Percentiles rank a stretch among this genome's conserved stretches.
Conservation (phyloP, 2,329 filamentous ascomycete species). For the Calcarisporium arbuscula region DNA sequence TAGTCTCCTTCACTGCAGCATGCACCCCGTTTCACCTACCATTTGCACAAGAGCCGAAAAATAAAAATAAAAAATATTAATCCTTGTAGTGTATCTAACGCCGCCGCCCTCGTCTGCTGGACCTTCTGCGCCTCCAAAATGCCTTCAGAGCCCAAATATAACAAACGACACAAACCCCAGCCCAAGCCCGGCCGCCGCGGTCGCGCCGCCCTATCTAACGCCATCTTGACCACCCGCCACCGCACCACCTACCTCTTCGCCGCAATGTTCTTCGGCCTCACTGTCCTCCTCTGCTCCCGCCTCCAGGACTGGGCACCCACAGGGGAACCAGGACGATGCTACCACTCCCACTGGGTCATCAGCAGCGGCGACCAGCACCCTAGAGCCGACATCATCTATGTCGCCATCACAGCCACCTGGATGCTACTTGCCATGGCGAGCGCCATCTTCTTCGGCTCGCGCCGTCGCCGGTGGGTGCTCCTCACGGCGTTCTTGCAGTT, state of each 20-base stretch:
- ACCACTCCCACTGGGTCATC: slow-evolving; percentile 15
- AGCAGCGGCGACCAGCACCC: slow-evolving; percentile 16
- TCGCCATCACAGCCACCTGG: slow-evolving; percentile 14
- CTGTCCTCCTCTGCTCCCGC: slow-evolving; percentile 20
- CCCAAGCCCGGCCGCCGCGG: background rate
- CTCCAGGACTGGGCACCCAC: slow-evolving; percentile 19
- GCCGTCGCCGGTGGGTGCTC: slow-evolving; percentile 15
- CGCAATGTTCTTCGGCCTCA: slow-evolving; percentile 19
- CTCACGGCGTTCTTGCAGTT: slow-evolving; percentile 20
- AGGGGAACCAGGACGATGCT: slow-evolving; percentile 18
- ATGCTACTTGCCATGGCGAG: slow-evolving; percentile 14
- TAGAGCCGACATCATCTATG: slow-evolving; percentile 16
- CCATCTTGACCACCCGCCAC: slow-evolving; percentile 15
- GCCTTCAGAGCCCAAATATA: background rate
- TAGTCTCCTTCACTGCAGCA: background rate
- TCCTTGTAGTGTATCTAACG: slow-evolving; percentile 19
- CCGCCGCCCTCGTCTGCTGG: slow-evolving; percentile 25
- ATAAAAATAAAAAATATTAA: too few species aligned
- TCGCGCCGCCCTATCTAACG: slow-evolving; percentile 1
- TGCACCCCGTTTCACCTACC: background rate
- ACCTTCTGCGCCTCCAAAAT: slow-evolving; percentile 18
- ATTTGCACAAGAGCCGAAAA: too few species aligned
- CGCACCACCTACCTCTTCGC: slow-evolving; percentile 20
- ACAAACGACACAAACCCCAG: background rate
- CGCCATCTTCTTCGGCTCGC: slow-evolving; percentile 12